A percentile compares a stretch with the other conserved stretches of the same genome.
These are phyloP conservation scores for Coemansia brasiliensis DNA, from an alignment of 192 early-diverging fungal genomes.

Conservation along the genomic window DNA sequence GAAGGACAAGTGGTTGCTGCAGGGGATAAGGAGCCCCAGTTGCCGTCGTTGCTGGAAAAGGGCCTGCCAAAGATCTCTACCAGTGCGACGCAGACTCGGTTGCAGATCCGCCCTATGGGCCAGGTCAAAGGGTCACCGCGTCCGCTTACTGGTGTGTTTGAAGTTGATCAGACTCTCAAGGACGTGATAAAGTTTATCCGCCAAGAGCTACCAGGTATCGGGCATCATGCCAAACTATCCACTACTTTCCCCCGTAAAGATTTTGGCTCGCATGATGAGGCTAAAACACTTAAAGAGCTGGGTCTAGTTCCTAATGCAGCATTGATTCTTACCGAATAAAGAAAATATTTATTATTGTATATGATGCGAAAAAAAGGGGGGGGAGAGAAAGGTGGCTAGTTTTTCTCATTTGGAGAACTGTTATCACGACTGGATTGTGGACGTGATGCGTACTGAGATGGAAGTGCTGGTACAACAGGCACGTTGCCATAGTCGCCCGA, in stretches of 20 bases:
- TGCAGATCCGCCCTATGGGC: constrained; percentile 64
- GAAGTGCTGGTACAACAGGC: constrained; percentile 17
- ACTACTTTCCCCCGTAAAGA: constrained; percentile 67
- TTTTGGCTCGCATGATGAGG: constrained; percentile 54
- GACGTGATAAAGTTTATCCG: constrained; percentile 58
- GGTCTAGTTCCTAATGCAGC: constrained; percentile 66
- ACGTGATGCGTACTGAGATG: constrained; percentile 24
- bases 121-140: constrained; percentile 31
- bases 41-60: constrained; percentile 22
- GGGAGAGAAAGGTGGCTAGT: neutral
- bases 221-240: constrained; percentile 59
- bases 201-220: constrained; percentile 22
- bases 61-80: constrained; percentile 28
- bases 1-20: constrained; percentile 4
- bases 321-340: constrained; percentile 53
- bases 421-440: constrained; percentile 11
- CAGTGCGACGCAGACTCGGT: constrained; percentile 53
- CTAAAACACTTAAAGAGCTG: constrained; percentile 64
- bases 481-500: neutral
- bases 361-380: neutral
- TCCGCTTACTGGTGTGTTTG: constrained; percentile 62
- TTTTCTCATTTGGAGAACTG: constrained; percentile 5
- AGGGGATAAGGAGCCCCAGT: neutral
- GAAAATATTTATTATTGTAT: neutral
- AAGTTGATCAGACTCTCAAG: constrained; percentile 56